Evolutionary conservation across 2,329 filamentous ascomycete species (phyloP).

Genomic region (Talaromyces sp.): DNA sequence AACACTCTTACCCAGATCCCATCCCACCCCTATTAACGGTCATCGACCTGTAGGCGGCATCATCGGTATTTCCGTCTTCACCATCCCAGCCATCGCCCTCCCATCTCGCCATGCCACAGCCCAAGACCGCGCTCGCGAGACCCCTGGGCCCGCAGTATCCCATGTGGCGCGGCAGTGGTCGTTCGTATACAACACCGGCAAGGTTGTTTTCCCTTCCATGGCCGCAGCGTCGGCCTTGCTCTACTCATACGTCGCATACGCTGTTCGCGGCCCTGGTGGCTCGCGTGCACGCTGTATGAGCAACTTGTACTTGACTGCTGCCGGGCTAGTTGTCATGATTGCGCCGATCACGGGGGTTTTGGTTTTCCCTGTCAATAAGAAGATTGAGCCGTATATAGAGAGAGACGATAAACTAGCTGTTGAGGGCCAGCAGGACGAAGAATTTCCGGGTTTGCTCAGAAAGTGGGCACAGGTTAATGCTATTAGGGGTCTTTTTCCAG

Average conservation of each 20-base stretch:
- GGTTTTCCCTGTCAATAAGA: conserved; percentile 25
- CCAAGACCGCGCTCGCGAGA: conserved; percentile 3
- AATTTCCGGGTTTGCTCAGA: conserved; percentile 15
- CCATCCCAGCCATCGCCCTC: conserved; percentile 22
- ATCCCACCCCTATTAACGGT: neutral
- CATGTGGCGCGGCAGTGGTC: conserved; percentile 27
- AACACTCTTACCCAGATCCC: neutral
- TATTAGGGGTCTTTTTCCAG: conserved; percentile 18
- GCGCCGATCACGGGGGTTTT: conserved; percentile 26
- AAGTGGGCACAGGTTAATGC: conserved; percentile 20
- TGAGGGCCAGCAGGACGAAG: conserved; percentile 13
- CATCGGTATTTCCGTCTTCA: conserved; percentile 18
- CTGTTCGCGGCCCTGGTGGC: conserved; percentile 12
- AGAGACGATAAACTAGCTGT: neutral
- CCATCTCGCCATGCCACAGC: conserved; percentile 14
- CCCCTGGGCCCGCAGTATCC: conserved; percentile 14
- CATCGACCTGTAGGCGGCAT: conserved; percentile 22
- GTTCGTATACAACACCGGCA: conserved; percentile 43
- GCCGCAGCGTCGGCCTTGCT: conserved; percentile 49
- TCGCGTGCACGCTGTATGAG: neutral
- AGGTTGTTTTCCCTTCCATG: conserved; percentile 49
- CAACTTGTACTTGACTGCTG: conserved; percentile 5
- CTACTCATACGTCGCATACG: conserved; percentile 37
- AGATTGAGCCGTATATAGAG: conserved; percentile 19
- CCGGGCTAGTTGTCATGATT: conserved; percentile 23